phyloP scores from a whole-genome alignment of 352 stramenopile genomes.

The Phytopythium sindhum region DNA sequence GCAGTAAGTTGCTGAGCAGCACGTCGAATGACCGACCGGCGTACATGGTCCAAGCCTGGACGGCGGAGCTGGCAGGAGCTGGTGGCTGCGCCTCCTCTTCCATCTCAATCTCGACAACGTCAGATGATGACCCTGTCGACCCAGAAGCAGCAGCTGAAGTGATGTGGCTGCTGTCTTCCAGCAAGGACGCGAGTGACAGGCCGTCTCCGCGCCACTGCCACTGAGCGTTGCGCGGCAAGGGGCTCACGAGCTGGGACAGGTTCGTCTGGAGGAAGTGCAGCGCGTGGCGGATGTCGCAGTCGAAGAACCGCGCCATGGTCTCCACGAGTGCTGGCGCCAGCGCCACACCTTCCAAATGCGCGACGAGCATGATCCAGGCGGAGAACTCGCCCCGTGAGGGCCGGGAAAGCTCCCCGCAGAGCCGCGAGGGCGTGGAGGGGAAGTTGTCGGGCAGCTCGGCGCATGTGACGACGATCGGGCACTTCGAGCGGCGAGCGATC shows the following conservation, averaged over 20 bases:
- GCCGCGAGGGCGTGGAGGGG: conserved; percentile 36
- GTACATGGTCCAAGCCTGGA: conserved; percentile 54
- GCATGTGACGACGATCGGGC: conserved; percentile 76
- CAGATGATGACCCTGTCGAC: no score
- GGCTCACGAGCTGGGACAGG: conserved; percentile 17
- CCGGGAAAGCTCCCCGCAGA: conserved; percentile 34
- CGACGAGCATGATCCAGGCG: conserved; percentile 61
- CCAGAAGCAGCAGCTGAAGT: neutral
- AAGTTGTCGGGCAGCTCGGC: conserved; percentile 56
- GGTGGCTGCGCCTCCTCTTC: neutral
- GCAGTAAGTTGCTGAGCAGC: conserved; percentile 55
- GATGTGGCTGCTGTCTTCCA: neutral
- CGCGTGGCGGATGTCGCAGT: conserved; percentile 62
- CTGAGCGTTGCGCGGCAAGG: conserved; percentile 7
- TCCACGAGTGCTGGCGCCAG: conserved; percentile 31
- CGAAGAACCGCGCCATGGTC: conserved; percentile 48
- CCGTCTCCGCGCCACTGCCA: conserved; percentile 14
- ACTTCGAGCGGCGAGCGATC: conserved; percentile 82
- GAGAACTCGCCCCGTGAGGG: conserved; percentile 60
- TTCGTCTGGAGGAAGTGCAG: conserved; percentile 71
- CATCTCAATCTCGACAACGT: neutral
- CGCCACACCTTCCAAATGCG: conserved; percentile 48
- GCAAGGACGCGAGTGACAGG: neutral
- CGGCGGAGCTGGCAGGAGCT: neutral
- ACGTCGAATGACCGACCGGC: conserved; percentile 47